Percentiles rank a stretch among this genome's conserved stretches.
phyloP scores from a whole-genome alignment of 2,329 filamentous ascomycete genomes.

The Pseudocercospora fijiensis region DNA sequence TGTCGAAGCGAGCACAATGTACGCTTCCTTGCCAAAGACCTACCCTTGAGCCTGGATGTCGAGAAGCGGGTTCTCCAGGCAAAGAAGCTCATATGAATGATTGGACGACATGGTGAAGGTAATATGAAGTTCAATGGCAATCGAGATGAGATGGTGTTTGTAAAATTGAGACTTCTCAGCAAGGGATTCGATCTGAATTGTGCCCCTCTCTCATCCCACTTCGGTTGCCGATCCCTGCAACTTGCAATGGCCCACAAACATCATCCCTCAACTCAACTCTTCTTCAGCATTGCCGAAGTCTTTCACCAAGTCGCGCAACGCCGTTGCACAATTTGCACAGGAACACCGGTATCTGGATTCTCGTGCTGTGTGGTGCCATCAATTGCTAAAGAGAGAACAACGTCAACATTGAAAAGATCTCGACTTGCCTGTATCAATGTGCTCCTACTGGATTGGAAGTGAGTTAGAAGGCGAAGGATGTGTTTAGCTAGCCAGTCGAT shows the following conservation, averaged over 20 bases:
- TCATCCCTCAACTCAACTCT: not conserved
- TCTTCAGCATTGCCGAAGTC: not conserved
- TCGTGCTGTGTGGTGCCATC: too few relatives aligned
- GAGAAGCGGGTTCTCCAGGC: slow-evolving; percentile 95
- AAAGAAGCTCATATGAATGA: slow-evolving; percentile 79
- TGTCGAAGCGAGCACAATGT: not conserved
- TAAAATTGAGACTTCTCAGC: not conserved
- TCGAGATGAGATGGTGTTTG: not conserved
- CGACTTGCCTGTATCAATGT: too few relatives aligned
- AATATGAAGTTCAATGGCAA: slow-evolving; percentile 1
- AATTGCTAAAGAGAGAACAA: too few relatives aligned
- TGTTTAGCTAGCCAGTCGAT: not conserved
- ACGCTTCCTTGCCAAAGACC: slow-evolving; percentile 27
- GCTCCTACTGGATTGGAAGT: too few relatives aligned
- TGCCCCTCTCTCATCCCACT: not conserved
- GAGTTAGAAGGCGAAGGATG: too few relatives aligned
- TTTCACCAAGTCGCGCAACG: too few relatives aligned
- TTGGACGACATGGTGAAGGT: slow-evolving; percentile 25
- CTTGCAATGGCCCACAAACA: not conserved
- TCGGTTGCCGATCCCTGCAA: not conserved
- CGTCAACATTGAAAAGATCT: too few relatives aligned
- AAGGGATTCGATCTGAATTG: not conserved
- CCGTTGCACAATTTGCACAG: too few relatives aligned
- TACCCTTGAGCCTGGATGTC: slow-evolving; percentile 85
- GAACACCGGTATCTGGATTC: too few relatives aligned